Conservation (phyloP, 2,329 filamentous ascomycete species). For the Exserohilum turcica region DNA sequence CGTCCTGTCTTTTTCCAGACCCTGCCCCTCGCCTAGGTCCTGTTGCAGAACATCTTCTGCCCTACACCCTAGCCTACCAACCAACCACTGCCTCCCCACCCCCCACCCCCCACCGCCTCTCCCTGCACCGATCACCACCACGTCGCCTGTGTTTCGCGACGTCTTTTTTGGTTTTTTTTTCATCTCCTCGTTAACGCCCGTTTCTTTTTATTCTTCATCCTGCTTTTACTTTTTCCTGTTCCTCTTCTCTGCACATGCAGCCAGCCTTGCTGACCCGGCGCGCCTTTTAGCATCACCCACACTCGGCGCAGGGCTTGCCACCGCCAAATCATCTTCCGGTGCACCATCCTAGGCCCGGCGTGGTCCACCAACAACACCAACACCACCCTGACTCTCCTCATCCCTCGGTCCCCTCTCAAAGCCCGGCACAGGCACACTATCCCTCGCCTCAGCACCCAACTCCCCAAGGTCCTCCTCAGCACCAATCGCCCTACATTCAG, state of each 20-base stretch:
- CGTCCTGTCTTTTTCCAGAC: slow-evolving; percentile 38
- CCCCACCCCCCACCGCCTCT: slow-evolving; percentile 24
- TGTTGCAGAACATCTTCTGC: slow-evolving; percentile 30
- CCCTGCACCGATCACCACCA: slow-evolving; percentile 22
- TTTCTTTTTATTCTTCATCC: slow-evolving; percentile 19
- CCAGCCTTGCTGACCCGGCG: slow-evolving; percentile 38
- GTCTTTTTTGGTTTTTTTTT: slow-evolving; percentile 16
- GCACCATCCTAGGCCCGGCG: slow-evolving; percentile 72
- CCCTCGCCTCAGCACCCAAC: slow-evolving; percentile 69
- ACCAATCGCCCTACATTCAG: slow-evolving; percentile 67
- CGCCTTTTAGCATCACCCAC: slow-evolving; percentile 70
- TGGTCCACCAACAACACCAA: slow-evolving; percentile 60
- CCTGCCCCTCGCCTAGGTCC: slow-evolving; percentile 44
- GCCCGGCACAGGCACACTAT: slow-evolving; percentile 64
- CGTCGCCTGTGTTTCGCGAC: slow-evolving; percentile 5
- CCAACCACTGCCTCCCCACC: slow-evolving; percentile 30
- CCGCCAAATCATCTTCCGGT: slow-evolving; percentile 61
- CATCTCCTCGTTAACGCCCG: background rate
- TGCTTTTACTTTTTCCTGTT: slow-evolving; percentile 14
- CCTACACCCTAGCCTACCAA: slow-evolving; percentile 30
- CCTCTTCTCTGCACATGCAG: slow-evolving; percentile 21
- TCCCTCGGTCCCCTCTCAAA: slow-evolving; percentile 64
- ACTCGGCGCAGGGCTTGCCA: slow-evolving; percentile 75
- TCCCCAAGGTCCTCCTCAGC: slow-evolving; percentile 57
- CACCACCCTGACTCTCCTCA: slow-evolving; percentile 67